These are phyloP conservation scores for Plasmodium blacklocki DNA, from an alignment of 169 alveolate genomes.

Conservation along the genomic window DNA sequence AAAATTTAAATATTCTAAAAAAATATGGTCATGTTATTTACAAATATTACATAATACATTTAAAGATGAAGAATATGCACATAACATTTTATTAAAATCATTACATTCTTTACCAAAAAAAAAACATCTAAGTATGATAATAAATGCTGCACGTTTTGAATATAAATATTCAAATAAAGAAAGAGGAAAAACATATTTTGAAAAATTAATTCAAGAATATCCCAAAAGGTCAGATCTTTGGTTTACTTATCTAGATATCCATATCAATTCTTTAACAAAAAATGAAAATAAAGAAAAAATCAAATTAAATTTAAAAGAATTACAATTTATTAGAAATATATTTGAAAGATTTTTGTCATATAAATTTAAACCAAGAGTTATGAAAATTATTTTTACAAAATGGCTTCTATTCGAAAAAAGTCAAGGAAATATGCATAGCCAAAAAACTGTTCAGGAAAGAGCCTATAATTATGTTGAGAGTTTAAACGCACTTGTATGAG, in stretches of 20 bases:
- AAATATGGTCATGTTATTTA: constrained; percentile 70
- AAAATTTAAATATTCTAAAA: constrained; percentile 82
- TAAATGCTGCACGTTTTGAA: constrained; percentile 88
- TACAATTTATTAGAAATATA: constrained; percentile 73
- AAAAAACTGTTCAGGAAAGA: constrained; percentile 86
- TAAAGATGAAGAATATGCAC: constrained; percentile 78
- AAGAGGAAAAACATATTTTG: constrained; percentile 88
- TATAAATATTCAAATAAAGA: constrained; percentile 80
- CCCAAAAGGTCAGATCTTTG: constrained; percentile 90
- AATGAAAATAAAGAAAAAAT: constrained; percentile 35
- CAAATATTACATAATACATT: constrained; percentile 66
- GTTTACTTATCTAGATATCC: constrained; percentile 88
- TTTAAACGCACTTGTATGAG: constrained; percentile 41
- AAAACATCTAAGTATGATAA: constrained; percentile 77
- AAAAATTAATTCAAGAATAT: constrained; percentile 87
- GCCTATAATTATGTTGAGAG: constrained; percentile 87
- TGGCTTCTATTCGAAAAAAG: constrained; percentile 89
- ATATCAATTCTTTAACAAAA: constrained; percentile 80
- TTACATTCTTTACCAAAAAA: constrained; percentile 77
- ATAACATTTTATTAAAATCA: constrained; percentile 73
- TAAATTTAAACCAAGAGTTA: constrained; percentile 65
- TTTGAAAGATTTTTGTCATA: constrained; percentile 51
- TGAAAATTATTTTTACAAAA: constrained; percentile 79
- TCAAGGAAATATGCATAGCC: constrained; percentile 83
- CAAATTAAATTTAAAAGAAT: constrained; percentile 79